Percentiles rank a stretch among this genome's conserved stretches.
These are phyloP conservation scores for Pyricularia sp. DNA, from an alignment of 2,329 filamentous ascomycete genomes.

Conservation along the genomic window DNA sequence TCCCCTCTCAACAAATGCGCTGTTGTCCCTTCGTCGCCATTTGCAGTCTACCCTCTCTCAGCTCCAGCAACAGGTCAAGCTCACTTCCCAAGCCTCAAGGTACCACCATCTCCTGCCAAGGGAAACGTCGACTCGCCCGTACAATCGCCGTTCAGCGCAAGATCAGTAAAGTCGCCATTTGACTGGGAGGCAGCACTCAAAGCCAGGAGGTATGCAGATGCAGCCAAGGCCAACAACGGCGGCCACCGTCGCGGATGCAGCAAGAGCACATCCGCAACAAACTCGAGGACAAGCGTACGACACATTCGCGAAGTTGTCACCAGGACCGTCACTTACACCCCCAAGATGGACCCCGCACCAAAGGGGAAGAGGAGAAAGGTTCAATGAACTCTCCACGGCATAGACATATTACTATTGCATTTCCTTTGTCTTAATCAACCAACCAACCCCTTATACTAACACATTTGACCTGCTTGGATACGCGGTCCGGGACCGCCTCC, in stretches of 20 bases:
- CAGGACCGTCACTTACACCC: conserved; percentile 87
- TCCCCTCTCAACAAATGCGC: conserved; percentile 33
- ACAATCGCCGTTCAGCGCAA: conserved; percentile 67
- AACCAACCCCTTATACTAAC: not conserved
- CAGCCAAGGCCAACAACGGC: conserved; percentile 23
- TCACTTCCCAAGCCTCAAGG: conserved; percentile 58
- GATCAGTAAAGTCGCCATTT: conserved; percentile 58
- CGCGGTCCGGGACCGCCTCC: not conserved
- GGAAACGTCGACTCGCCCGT: conserved; percentile 61
- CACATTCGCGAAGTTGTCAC: conserved; percentile 85
- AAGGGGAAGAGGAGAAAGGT: conserved; percentile 85
- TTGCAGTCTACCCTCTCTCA: conserved; percentile 45
- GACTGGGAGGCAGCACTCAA: conserved; percentile 71
- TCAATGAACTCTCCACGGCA: conserved; percentile 21
- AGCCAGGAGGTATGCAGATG: conserved; percentile 50
- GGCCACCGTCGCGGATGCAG: conserved; percentile 18
- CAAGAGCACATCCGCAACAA: conserved; percentile 35
- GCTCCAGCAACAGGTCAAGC: conserved; percentile 51
- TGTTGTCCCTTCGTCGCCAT: conserved; percentile 37
- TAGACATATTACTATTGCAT: not conserved
- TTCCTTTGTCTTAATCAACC: not conserved
- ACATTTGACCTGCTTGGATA: not conserved
- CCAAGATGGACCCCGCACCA: conserved; percentile 76
- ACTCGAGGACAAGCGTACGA: conserved; percentile 52
- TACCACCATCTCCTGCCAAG: conserved; percentile 66